Evolutionary conservation across 352 stramenopile species (phyloP).

Genomic region (Globisporangium takayamanum): DNA sequence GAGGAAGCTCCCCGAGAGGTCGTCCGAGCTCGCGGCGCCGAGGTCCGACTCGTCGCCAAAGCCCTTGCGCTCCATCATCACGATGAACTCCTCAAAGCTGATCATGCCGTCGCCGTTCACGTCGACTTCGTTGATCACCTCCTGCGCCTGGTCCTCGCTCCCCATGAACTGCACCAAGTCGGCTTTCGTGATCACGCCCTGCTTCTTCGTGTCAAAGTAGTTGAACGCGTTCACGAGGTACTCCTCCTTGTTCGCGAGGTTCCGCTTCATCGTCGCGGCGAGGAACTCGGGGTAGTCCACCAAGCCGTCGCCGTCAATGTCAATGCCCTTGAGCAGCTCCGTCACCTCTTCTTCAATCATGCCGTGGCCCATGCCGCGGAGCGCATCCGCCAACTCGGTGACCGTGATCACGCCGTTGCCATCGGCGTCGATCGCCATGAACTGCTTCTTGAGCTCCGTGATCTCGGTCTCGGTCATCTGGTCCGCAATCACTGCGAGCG

Average conservation of each 20-base stretch:
- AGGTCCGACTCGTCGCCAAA: conserved; percentile 69
- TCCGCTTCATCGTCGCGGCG: conserved; percentile 89
- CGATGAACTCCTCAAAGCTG: conserved; percentile 91
- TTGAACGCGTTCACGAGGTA: conserved; percentile 88
- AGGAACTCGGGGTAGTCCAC: conserved; percentile 90
- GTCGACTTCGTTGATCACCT: conserved; percentile 91
- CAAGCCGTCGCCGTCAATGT: conserved; percentile 85
- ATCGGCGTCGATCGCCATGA: conserved; percentile 82
- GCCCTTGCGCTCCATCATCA: conserved; percentile 86
- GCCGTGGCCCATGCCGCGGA: conserved; percentile 75
- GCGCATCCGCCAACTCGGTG: conserved; percentile 74
- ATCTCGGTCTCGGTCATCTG: conserved; percentile 81
- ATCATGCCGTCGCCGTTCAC: conserved; percentile 88
- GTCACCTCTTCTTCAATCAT: conserved; percentile 88
- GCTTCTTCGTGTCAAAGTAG: conserved; percentile 87
- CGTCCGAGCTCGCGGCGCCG: conserved; percentile 44
- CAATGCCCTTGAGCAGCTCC: conserved; percentile 83
- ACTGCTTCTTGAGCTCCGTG: conserved; percentile 82
- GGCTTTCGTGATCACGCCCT: conserved; percentile 79
- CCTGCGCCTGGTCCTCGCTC: conserved; percentile 86
- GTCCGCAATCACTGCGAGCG: conserved; percentile 81
- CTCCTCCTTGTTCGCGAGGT: conserved; percentile 81
- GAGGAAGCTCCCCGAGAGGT: conserved; percentile 45
- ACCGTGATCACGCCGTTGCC: conserved; percentile 88
- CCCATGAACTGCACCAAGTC: conserved; percentile 91